These are phyloP conservation scores for Ascoidea asiatica DNA, from an alignment of 805 yeast species.

Conservation along the genomic window DNA sequence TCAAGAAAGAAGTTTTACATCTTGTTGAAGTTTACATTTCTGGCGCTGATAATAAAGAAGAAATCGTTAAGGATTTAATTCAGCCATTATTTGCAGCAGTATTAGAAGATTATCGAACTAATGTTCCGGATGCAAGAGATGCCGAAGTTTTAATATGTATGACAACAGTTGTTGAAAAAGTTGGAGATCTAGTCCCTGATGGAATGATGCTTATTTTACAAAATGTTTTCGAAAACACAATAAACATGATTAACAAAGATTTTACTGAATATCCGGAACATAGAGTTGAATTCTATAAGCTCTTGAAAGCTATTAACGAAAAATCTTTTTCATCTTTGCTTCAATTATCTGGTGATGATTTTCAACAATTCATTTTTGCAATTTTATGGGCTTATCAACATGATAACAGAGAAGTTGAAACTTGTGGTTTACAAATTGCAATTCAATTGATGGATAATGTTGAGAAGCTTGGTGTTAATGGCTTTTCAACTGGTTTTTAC, in stretches of 20 bases:
- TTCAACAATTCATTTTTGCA: conserved; percentile 83
- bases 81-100: conserved; percentile 77
- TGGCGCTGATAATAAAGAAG: conserved; percentile 76
- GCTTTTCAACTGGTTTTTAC: conserved; percentile 77
- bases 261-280: conserved; percentile 96
- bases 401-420: conserved; percentile 93
- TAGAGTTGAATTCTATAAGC: conserved; percentile 88
- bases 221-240: conserved; percentile 86
- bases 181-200: conserved; percentile 78
- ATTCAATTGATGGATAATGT: conserved; percentile 77
- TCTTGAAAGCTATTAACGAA: conserved; percentile 74
- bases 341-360: conserved; percentile 83
- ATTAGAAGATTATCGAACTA: conserved; percentile 74
- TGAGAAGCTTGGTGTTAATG: conserved; percentile 52
- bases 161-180: conserved; percentile 77
- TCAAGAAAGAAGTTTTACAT: conserved; percentile 85
- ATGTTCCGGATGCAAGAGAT: conserved; percentile 94
- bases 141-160: conserved; percentile 95
- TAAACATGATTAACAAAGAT: conserved; percentile 91
- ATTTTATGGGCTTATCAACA: conserved; percentile 98
- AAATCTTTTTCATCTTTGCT: conserved; percentile 78
- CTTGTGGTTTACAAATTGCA: conserved; percentile 74
- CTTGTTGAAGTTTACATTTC: conserved; percentile 80
- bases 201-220: conserved; percentile 81
- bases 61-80: conserved; percentile 69